phyloP scores from a whole-genome alignment of 2,329 filamentous ascomycete species.

The Pseudonectria buxi region DNA sequence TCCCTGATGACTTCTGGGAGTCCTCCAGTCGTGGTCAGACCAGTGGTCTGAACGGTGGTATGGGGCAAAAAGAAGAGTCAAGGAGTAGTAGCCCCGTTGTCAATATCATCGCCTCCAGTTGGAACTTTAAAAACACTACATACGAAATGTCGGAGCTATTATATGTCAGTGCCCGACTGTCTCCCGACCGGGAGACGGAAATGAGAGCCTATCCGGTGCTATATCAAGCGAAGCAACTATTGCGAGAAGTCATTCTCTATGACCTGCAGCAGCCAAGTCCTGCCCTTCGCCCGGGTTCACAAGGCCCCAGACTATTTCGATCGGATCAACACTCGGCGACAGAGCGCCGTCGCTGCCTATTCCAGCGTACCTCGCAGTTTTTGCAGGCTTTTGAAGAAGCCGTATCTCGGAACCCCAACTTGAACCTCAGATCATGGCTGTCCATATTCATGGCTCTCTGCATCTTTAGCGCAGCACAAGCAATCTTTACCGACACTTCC shows the following conservation, averaged over 20 bases:
- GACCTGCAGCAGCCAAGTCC: slow-evolving; percentile 45
- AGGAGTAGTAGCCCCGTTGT: slow-evolving; percentile 43
- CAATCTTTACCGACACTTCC: slow-evolving; percentile 42
- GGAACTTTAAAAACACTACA: slow-evolving; percentile 41
- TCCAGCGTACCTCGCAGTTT: slow-evolving; percentile 45
- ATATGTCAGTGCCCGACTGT: slow-evolving; percentile 43
- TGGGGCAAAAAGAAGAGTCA: slow-evolving; percentile 24
- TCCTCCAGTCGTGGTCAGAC: slow-evolving; percentile 40
- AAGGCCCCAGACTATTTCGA: slow-evolving; percentile 15
- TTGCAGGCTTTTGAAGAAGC: slow-evolving; percentile 45
- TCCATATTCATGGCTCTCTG: slow-evolving; percentile 49
- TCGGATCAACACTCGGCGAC: slow-evolving; percentile 41
- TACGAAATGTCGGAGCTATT: slow-evolving; percentile 49
- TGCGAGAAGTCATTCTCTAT: slow-evolving; percentile 49
- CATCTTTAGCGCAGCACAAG: slow-evolving; percentile 51
- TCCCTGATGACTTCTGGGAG: slow-evolving; percentile 53
- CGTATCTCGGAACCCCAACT: slow-evolving; percentile 31
- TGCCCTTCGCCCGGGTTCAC: slow-evolving; percentile 28
- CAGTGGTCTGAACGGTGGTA: slow-evolving; percentile 12
- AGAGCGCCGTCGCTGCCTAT: slow-evolving; percentile 41
- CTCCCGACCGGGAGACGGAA: slow-evolving; percentile 41
- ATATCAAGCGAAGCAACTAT: slow-evolving; percentile 47
- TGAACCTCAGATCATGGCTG: slow-evolving; percentile 40
- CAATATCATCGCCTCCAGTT: slow-evolving; percentile 43
- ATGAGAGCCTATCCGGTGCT: slow-evolving; percentile 42